Base-by-base conservation (phyloP, 1,284 basidiomycete species). In the Schizopora paradoxa region DNA sequence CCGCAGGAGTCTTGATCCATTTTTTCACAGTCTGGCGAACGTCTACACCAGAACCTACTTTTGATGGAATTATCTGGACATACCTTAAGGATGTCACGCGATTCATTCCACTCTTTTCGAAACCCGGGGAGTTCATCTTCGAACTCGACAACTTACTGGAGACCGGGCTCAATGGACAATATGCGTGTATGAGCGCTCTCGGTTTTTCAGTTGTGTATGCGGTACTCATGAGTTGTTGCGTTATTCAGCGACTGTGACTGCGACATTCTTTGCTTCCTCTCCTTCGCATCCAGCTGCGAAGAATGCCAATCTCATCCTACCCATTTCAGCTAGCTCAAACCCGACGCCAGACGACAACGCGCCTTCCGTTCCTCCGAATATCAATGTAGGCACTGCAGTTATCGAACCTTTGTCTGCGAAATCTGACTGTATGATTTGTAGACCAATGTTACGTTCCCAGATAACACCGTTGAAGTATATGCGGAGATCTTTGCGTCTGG, bases 11-110 rank as follows among this genome's bases (percentile, higher is more conserved):
- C 27, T 34, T 13, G 5, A 4, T 6, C 23, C 27, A 28, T 26
- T 10, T 47, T n/a, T 27, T 14, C 10, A 34, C 38, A 69, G 82
- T 89, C 41, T 87, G 86, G 86, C 71, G 86, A 28, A 87, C 82
- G 16, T 86, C 84, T 0, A 89, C 86, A 11, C 81, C 86, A 0
- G 86, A 89, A 58, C 86, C 86, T 1, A 82, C 79, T 0, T 50
- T 56, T 1, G 70, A 77, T 41, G 86, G 86, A 3, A 86, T 88
- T 51, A 78, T 86, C 41, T 89, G 85, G 86, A 86, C 83, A 0
- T 80, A 83, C 55, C 61, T 77, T 55, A 89, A 88, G 58, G 86
- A 88, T 54, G 82, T 82, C 21, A 83, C 84, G 7, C 76, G 77
- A 28, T 89, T 81, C 52, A 75, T 72, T 4, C 83, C 82, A 2